Evolutionary conservation across 2,329 filamentous ascomycete species (phyloP), one percentile per base, ranked within the genome.

Genomic region (Pestalotiopsis sp.): DNA sequence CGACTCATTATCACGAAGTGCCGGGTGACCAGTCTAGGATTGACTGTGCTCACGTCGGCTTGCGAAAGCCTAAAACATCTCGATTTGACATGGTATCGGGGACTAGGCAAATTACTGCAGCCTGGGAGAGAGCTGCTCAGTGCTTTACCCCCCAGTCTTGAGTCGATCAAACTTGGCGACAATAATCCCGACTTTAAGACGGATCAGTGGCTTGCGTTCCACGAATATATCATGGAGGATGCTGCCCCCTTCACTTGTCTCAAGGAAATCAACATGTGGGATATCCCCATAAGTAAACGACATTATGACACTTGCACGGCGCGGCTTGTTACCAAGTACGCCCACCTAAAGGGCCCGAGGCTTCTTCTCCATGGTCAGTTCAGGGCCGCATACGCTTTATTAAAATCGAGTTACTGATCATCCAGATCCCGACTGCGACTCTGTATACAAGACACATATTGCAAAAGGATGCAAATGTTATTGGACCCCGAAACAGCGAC

Each of bases 361-460:
- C 31, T 63, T 20, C 23, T 63, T 39, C 27, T 63, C n/a, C 31
- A 36, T 63, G 60, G 60, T 45, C 27, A 23, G 60, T 41, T 23
- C 12, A 63, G n/a, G 17, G n/a, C 31, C 17, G 20, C 31, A 63
- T 11, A 36, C 31, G 23, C 17, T 17, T 23, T 23, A 6, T 14
- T 27, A 23, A 27, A n/a, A 27, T 60, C 57, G 11, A 27, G 23
- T 14, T 17, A 52, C 45, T 52, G 20, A 52, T 52, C 7, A 12
- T 27, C 14, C 60, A 63, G 60, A 63, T 20, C 36, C 60, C 60
- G 38, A 63, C 14, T 63, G 60, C 60, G 27, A 63, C 27, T 38
- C 60, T 9, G 36, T 39, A 23, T 39, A 41, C 14, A 36, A 39
- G 20, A 36, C 38, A 14, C 60, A 63, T 45, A 17, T 36, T 14